Percentiles rank a stretch among this genome's conserved stretches.
phyloP scores from a whole-genome alignment of 805 yeast genomes.

The Kodamaea neixiangensis region DNA sequence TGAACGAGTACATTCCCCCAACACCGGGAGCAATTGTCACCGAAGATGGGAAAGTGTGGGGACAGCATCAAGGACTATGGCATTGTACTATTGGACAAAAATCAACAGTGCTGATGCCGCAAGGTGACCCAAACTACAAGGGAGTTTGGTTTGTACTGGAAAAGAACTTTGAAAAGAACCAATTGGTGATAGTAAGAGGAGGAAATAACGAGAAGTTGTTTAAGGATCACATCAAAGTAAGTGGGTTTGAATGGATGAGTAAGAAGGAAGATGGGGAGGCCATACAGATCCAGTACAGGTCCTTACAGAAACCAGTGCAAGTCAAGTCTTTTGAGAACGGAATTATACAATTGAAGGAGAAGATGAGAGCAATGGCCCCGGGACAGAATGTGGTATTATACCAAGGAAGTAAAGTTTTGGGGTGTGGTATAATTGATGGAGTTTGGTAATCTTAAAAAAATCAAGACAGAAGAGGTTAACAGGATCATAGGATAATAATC shows the following conservation, averaged over 20 bases:
- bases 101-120: conserved; percentile 81
- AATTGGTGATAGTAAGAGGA: conserved; percentile 78
- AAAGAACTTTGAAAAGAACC: conserved; percentile 64
- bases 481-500: too few relatives aligned
- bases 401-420: conserved; percentile 64
- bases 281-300: conserved; percentile 64
- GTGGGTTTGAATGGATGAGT: conserved; percentile 50
- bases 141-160: conserved; percentile 89
- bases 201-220: conserved; percentile 57
- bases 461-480: neutral
- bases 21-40: conserved; percentile 81
- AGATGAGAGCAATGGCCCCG: conserved; percentile 77
- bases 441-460: neutral
- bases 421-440: conserved; percentile 38
- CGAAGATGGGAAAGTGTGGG: conserved; percentile 73
- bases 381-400: conserved; percentile 87
- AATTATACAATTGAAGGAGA: conserved; percentile 41
- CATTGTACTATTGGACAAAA: conserved; percentile 93
- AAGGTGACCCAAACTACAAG: conserved; percentile 69
- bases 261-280: conserved; percentile 9
- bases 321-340: conserved; percentile 26
- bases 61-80: conserved; percentile 87
- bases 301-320: conserved; percentile 61
- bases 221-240: conserved; percentile 43
- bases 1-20: conserved; percentile 71